A percentile compares a stretch with the other conserved stretches of the same genome.
Conservation (phyloP, 345 rosid species). For the Abelmoschus esculentus region DNA sequence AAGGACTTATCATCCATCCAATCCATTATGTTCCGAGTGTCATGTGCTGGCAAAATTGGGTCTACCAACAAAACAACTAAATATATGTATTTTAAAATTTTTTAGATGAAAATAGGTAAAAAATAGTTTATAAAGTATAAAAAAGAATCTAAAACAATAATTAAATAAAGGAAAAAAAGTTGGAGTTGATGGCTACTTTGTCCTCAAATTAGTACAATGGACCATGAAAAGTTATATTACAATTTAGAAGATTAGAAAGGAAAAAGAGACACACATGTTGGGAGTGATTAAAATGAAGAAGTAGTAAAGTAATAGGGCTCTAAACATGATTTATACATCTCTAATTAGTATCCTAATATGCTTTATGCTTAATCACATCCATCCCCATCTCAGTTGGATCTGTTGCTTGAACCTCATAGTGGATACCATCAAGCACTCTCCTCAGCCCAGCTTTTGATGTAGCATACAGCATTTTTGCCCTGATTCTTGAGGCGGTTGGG, state of each 20-base stretch:
- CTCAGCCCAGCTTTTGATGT: slow-evolving; percentile 82
- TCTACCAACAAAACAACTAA: background rate
- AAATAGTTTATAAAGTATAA: no score
- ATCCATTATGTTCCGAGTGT: slow-evolving; percentile 1
- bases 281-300: slow-evolving; percentile 22
- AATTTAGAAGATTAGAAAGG: slow-evolving; percentile 21
- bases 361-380: slow-evolving; percentile 69
- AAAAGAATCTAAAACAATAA: no score
- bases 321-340: background rate
- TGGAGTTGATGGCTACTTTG: slow-evolving; percentile 3
- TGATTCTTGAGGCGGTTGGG: slow-evolving; percentile 71
- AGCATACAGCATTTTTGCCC: slow-evolving; percentile 83
- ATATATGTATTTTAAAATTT: no score
- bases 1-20: background rate
- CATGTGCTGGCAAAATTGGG: background rate
- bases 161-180: background rate
- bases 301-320: slow-evolving; percentile 18
- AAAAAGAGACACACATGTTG: slow-evolving; percentile 15
- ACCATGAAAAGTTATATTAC: slow-evolving; percentile 13
- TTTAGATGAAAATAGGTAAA: no score
- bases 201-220: slow-evolving; percentile 12
- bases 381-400: slow-evolving; percentile 95
- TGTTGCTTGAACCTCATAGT: slow-evolving; percentile 89
- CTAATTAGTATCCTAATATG: slow-evolving; percentile 29
- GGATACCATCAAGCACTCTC: slow-evolving; percentile 80